phyloP scores from a whole-genome alignment of 208 protist species.

The Crithidia fasciculata region DNA sequence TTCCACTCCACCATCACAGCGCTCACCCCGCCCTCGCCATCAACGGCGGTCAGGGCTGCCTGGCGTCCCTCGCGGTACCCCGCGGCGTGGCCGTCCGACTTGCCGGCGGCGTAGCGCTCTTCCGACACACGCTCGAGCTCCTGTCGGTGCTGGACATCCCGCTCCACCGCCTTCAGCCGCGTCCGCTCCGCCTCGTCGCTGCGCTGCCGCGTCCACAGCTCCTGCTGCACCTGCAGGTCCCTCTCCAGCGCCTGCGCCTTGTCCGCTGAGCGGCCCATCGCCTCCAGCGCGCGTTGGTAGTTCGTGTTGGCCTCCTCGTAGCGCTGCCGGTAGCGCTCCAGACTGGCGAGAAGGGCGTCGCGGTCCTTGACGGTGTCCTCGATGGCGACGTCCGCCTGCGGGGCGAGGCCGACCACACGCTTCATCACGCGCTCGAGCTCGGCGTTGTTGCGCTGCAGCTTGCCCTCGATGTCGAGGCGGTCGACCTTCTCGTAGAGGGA shows the following conservation, averaged over 20 bases:
- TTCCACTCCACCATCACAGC: constrained; percentile 34
- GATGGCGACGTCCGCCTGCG: constrained; percentile 36
- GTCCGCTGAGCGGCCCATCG: constrained; percentile 69
- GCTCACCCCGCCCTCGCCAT: constrained; percentile 15
- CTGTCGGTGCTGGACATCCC: constrained; percentile 46
- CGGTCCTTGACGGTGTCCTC: constrained; percentile 70
- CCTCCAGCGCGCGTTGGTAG: constrained; percentile 77
- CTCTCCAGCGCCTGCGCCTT: constrained; percentile 51
- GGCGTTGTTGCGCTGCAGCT: constrained; percentile 68
- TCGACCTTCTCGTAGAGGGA: constrained; percentile 74
- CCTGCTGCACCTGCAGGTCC: constrained; percentile 62
- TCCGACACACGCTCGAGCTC: constrained; percentile 49
- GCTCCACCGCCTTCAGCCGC: constrained; percentile 63
- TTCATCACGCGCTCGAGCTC: constrained; percentile 64
- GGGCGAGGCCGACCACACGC: constrained; percentile 57
- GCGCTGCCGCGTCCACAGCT: constrained; percentile 43
- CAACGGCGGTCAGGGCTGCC: constrained; percentile 22
- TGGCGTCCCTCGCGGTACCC: constrained; percentile 32
- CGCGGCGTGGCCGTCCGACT: constrained; percentile 45
- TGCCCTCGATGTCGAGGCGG: constrained; percentile 59
- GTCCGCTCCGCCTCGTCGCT: constrained; percentile 55
- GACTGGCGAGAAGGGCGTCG: constrained; percentile 60
- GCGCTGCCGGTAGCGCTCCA: constrained; percentile 57
- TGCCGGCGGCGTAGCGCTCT: constrained; percentile 50
- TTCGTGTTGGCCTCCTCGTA: constrained; percentile 67